Percentiles rank a stretch among this genome's conserved stretches.
phyloP scores from a whole-genome alignment of 1,284 basidiomycete genomes.

The Cryptococcus jaspeensis region DNA sequence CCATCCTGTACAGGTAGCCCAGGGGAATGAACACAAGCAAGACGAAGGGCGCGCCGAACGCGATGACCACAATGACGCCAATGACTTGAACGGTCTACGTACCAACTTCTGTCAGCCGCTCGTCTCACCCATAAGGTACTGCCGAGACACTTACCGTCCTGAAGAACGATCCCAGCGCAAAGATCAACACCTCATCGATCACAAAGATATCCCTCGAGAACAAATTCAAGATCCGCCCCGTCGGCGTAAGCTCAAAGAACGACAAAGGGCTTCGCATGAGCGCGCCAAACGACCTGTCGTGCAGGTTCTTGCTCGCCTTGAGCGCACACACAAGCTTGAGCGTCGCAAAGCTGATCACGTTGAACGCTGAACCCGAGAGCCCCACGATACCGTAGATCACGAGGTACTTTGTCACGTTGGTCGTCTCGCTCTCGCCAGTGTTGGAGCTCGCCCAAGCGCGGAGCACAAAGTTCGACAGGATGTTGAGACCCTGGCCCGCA shows the following conservation, averaged over 20 bases:
- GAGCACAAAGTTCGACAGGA: conserved; percentile 66
- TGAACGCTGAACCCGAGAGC: conserved; percentile 57
- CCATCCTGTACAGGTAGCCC: conserved; percentile 68
- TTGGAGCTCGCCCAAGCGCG: conserved; percentile 81
- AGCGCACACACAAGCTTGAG: conserved; percentile 79
- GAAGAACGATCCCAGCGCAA: conserved; percentile 66
- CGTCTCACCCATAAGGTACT: conserved; percentile 4
- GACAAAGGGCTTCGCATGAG: conserved; percentile 78
- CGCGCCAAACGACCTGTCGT: conserved; percentile 62
- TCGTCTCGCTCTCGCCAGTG: conserved; percentile 54
- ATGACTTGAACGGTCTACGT: conserved; percentile 53
- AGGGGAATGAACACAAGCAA: conserved; percentile 72
- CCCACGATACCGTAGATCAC: conserved; percentile 53
- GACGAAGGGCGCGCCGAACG: conserved; percentile 77
- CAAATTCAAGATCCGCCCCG: conserved; percentile 60
- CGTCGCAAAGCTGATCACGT: conserved; percentile 60
- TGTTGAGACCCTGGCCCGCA: conserved; percentile 52
- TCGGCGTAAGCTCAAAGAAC: conserved; percentile 84
- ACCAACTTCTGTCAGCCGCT: background rate
- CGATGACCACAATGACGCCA: conserved; percentile 77
- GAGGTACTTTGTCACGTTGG: conserved; percentile 58
- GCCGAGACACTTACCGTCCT: conserved; percentile 54
- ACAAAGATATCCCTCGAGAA: conserved; percentile 93
- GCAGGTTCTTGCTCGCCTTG: conserved; percentile 69
- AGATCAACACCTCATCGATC: conserved; percentile 75